Evolutionary conservation across 2,329 filamentous ascomycete species (phyloP).

Genomic region (Monosporascus ibericus): DNA sequence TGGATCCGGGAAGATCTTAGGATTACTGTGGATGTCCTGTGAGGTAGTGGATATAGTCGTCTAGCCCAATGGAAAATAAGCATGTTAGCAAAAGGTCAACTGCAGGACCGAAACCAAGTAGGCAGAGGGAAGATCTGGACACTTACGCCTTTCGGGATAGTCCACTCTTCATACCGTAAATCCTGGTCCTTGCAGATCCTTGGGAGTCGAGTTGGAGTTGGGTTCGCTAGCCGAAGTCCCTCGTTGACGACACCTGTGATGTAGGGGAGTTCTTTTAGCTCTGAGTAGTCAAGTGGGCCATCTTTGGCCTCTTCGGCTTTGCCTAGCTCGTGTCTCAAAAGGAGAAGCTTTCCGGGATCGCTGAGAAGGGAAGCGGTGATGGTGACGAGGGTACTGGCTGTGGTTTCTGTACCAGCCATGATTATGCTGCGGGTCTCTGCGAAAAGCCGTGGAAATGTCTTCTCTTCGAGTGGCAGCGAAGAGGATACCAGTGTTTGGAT

Average conservation of each 20-base stretch:
- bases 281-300: slow-evolving; percentile 8
- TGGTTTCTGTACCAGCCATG: slow-evolving; percentile 20
- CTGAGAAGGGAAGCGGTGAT: slow-evolving; percentile 14
- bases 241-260: slow-evolving; percentile 18
- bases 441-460: slow-evolving; percentile 18
- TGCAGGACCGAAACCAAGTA: background rate
- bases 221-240: slow-evolving; percentile 16
- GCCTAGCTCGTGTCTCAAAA: slow-evolving; percentile 9
- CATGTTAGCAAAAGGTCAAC: background rate
- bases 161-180: slow-evolving; percentile 10
- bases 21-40: slow-evolving; percentile 15
- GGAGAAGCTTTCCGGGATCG: slow-evolving; percentile 9
- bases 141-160: slow-evolving; percentile 16
- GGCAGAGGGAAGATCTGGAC: background rate
- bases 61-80: slow-evolving; percentile 1
- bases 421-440: slow-evolving; percentile 18
- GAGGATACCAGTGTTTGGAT: slow-evolving; percentile 16
- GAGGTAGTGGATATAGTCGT: slow-evolving; percentile 16
- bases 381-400: slow-evolving; percentile 14
- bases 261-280: slow-evolving; percentile 15
- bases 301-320: slow-evolving; percentile 11
- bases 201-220: slow-evolving; percentile 16
- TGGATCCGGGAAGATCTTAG: slow-evolving; percentile 10
- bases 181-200: slow-evolving; percentile 16
- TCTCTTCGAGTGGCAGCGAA: slow-evolving; percentile 13